These are phyloP conservation scores for Trichoderma sp. DNA, from an alignment of 2,329 filamentous ascomycete genomes.

Conservation along the genomic window DNA sequence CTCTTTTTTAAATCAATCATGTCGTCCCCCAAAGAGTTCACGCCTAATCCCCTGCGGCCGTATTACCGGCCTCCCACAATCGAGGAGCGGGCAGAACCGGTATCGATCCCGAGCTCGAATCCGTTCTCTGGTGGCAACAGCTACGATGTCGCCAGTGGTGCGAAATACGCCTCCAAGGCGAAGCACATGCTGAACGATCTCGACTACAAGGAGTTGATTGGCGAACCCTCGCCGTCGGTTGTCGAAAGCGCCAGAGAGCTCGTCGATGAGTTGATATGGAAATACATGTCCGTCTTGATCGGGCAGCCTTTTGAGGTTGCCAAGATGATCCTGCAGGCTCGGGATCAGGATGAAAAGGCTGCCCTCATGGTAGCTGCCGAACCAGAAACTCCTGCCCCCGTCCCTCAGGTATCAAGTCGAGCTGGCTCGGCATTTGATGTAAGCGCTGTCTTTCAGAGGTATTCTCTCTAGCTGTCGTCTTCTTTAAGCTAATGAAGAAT, in stretches of 20 bases:
- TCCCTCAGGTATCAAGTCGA: slow-evolving; percentile 34
- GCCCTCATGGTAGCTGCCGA: slow-evolving; percentile 27
- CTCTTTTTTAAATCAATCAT: slow-evolving; percentile 37
- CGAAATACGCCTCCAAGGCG: slow-evolving; percentile 53
- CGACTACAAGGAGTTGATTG: slow-evolving; percentile 85
- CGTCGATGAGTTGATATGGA: slow-evolving; percentile 83
- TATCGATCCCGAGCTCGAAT: slow-evolving; percentile 42
- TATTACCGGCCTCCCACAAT: slow-evolving; percentile 67
- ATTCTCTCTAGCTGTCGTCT: not conserved
- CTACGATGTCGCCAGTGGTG: slow-evolving; percentile 41
- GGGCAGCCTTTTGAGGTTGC: slow-evolving; percentile 97
- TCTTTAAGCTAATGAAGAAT: not conserved
- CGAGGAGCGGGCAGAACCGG: slow-evolving; percentile 43
- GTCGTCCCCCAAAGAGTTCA: slow-evolving; percentile 47
- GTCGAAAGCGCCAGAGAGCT: slow-evolving; percentile 73
- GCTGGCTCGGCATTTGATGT: slow-evolving; percentile 39
- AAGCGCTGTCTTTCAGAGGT: slow-evolving; percentile 19
- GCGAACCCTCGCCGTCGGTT: slow-evolving; percentile 71
- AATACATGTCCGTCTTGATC: slow-evolving; percentile 84
- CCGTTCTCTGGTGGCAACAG: slow-evolving; percentile 43
- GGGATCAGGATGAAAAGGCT: slow-evolving; percentile 52
- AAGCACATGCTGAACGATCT: slow-evolving; percentile 86
- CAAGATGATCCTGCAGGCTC: slow-evolving; percentile 86
- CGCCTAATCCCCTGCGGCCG: slow-evolving; percentile 63
- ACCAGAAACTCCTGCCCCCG: slow-evolving; percentile 24